phyloP scores from a whole-genome alignment of 257 asterid species.

The Gynochthodes officinalis region DNA sequence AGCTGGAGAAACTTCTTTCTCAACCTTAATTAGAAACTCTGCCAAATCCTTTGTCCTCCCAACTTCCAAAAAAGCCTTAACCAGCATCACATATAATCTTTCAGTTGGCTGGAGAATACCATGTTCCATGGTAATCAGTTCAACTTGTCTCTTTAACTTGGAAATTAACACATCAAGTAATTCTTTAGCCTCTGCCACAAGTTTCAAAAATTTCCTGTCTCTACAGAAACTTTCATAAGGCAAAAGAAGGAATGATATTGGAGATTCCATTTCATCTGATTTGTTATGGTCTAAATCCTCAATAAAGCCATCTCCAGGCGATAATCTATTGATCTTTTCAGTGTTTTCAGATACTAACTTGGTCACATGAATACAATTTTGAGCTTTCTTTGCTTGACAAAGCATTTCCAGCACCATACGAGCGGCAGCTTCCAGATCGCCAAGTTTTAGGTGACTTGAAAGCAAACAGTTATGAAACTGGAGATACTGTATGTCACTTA shows the following conservation, averaged over 20 bases:
- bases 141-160: slow-evolving; percentile 60
- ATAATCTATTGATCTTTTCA: slow-evolving; percentile 20
- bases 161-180: slow-evolving; percentile 46
- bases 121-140: slow-evolving; percentile 66
- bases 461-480: no score
- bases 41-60: slow-evolving; percentile 62
- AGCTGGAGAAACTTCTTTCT: slow-evolving; percentile 60
- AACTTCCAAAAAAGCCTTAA: slow-evolving; percentile 66
- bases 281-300: slow-evolving; percentile 22
- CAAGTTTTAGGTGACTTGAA: no score
- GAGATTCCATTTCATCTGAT: slow-evolving; percentile 23
- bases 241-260: slow-evolving; percentile 15
- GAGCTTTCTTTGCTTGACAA: slow-evolving; percentile 67
- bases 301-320: slow-evolving; percentile 20
- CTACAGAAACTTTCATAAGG: slow-evolving; percentile 49
- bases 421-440: slow-evolving; percentile 74
- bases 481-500: no score
- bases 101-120: slow-evolving; percentile 88
- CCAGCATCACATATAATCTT: slow-evolving; percentile 60
- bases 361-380: slow-evolving; percentile 56
- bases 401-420: slow-evolving; percentile 86
- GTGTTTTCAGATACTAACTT: slow-evolving; percentile 34
- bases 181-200: slow-evolving; percentile 58
- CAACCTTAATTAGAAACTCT: slow-evolving; percentile 60
- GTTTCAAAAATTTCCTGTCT: slow-evolving; percentile 52